phyloP scores from a whole-genome alignment of 305 asterid genomes.

The Fraxinus baroniana region DNA sequence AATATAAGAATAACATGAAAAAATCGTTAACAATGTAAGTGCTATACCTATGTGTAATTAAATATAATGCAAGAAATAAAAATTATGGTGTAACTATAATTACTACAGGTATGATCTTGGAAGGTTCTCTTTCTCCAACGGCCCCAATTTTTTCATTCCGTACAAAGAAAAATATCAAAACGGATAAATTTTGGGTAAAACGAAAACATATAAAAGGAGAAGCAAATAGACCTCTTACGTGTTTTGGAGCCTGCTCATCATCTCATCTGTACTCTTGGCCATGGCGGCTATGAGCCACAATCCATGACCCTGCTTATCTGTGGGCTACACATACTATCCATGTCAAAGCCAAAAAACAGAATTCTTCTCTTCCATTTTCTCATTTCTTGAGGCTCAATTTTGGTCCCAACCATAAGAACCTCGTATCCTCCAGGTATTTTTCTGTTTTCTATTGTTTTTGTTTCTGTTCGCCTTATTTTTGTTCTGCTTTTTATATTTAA shows the following conservation, averaged over 20 bases:
- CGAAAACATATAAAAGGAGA: not conserved
- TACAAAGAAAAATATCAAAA: not conserved
- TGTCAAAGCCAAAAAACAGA: constrained; percentile 20
- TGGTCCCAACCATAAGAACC: constrained; percentile 16
- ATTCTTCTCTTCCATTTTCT: constrained; percentile 27
- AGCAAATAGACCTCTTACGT: not conserved
- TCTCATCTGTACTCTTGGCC: not conserved
- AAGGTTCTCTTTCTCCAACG: not conserved
- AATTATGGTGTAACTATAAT: not conserved
- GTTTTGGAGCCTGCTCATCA: not conserved
- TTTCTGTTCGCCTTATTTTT: not conserved
- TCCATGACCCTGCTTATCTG: constrained; percentile 15
- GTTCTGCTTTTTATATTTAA: constrained; percentile 19
- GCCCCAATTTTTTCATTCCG: not conserved
- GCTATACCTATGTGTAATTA: too few relatives aligned
- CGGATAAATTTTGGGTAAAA: not conserved
- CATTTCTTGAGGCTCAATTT: constrained; percentile 31
- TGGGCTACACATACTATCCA: constrained; percentile 17
- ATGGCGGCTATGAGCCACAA: not conserved
- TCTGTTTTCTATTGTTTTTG: not conserved
- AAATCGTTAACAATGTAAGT: too few relatives aligned
- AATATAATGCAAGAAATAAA: not conserved
- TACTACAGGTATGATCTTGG: not conserved
- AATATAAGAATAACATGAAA: not conserved
- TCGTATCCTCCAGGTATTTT: constrained; percentile 32